These are phyloP conservation scores for Tulasnella sp. DNA, from an alignment of 768 basidiomycete species.

Conservation along the genomic window DNA sequence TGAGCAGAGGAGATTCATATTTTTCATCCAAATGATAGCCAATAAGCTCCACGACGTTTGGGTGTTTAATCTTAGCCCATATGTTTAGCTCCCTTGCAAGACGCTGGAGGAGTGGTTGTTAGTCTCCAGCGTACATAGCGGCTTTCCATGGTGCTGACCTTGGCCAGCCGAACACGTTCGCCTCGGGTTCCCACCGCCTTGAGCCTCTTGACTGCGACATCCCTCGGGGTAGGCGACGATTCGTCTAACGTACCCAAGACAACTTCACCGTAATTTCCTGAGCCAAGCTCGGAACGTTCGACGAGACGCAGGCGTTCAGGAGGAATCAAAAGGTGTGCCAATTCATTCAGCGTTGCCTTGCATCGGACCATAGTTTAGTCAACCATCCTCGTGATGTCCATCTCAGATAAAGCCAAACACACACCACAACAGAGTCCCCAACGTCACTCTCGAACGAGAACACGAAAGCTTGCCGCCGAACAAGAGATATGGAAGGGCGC, in stretches of 20 bases:
- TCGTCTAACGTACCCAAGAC: neutral
- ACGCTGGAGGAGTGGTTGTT: neutral
- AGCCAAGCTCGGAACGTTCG: neutral
- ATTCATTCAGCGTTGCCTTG: neutral
- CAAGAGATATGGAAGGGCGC: neutral
- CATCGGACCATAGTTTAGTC: neutral
- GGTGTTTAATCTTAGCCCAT: neutral
- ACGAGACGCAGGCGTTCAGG: neutral
- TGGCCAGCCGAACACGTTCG: neutral
- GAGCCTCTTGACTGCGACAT: constrained; percentile 5
- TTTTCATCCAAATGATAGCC: neutral
- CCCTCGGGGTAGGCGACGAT: neutral
- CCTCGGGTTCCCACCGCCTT: neutral
- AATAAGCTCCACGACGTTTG: neutral
- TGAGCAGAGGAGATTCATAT: neutral
- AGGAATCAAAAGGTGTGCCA: neutral
- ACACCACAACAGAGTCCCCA: neutral
- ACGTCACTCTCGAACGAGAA: neutral
- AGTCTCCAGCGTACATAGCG: neutral
- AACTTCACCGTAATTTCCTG: neutral
- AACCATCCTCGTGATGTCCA: neutral
- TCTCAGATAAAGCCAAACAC: neutral
- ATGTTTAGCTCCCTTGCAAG: neutral
- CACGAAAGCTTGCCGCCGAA: neutral
- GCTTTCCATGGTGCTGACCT: neutral